Evolutionary conservation across 2,329 filamentous ascomycete species (phyloP), one percentile per base, ranked within the genome.

Genomic region (Aspergillus ustus): DNA sequence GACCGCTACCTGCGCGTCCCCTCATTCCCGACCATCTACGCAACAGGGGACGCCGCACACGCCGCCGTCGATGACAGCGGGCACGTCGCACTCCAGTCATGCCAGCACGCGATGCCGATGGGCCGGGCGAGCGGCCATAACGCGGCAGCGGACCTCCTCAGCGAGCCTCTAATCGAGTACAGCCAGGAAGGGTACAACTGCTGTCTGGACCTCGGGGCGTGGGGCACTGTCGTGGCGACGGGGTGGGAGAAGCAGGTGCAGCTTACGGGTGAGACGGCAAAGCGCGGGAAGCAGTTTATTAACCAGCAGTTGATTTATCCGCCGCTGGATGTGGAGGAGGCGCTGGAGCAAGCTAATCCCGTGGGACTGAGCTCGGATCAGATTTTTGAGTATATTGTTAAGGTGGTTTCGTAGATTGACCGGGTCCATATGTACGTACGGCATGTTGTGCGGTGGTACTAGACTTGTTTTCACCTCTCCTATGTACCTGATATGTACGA

Each of bases 41-140:
- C 68, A 0, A 72, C 77, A 0, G 78, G 77, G 1, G 76, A 79
- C 44, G 65, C 75, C 0, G 77, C 77, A 5, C 59, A 51, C 52
- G 69, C 61, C 2, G 15, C 50, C 5, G 61, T 67, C 11, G 69
- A 72, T 34, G 54, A 53, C 0, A 45, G 71, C 0, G 73, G 72
- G 2, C 67, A 77, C 40, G 40, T 69, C 19, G 67, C 73, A 1
- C 50, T 78, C 19, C 79, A 78, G 74, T 78, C 73, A 1, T 80
- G 78, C 59, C 78, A 80, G 63, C 78, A 80, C 53, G 78, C 77
- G 2, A 52, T 73, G 17, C 45, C 64, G 1, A 69, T 80, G 1
- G 78, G 78, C 3, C 75, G 76, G 1, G 59, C 73, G 2, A 68
- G 74, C 0, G 74, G 76, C 0, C 57, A 78, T 46, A 78, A 77